phyloP scores from a whole-genome alignment of 139 green algal genomes.

The Tetradesmus lagerheimii region DNA sequence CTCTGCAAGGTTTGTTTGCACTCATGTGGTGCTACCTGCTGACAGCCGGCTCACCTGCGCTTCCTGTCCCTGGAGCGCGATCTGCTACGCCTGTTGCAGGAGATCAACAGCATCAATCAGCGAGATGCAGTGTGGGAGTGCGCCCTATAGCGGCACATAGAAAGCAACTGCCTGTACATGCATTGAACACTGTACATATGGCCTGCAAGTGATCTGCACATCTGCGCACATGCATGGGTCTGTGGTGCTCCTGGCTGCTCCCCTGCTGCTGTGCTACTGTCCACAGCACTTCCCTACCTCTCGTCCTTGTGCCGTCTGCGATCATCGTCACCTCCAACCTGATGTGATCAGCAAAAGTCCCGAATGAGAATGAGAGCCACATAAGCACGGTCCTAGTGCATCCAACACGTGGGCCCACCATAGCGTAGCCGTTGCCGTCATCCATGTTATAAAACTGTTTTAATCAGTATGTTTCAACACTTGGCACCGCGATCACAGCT shows the following conservation, averaged over 20 bases:
- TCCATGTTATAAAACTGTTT: background rate
- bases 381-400: background rate
- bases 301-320: background rate
- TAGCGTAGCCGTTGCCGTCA: background rate
- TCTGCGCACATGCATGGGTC: too few species aligned
- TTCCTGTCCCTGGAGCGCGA: constrained; percentile 19
- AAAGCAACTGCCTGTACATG: too few species aligned
- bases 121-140: background rate
- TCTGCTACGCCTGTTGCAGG: background rate
- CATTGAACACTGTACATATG: too few species aligned
- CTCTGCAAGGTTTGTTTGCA: too few species aligned
- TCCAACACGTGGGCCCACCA: background rate
- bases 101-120: background rate
- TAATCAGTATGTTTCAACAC: background rate
- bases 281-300: background rate
- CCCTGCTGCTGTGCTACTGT: background rate
- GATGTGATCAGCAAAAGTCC: background rate
- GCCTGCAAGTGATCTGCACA: too few species aligned
- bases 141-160: background rate
- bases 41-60: background rate
- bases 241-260: background rate
- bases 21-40: too few species aligned
- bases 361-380: background rate
- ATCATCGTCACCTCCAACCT: background rate
- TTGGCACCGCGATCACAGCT: background rate